Conservation (phyloP, 2,329 filamentous ascomycete species). For the Stromatinia cepivora region DNA sequence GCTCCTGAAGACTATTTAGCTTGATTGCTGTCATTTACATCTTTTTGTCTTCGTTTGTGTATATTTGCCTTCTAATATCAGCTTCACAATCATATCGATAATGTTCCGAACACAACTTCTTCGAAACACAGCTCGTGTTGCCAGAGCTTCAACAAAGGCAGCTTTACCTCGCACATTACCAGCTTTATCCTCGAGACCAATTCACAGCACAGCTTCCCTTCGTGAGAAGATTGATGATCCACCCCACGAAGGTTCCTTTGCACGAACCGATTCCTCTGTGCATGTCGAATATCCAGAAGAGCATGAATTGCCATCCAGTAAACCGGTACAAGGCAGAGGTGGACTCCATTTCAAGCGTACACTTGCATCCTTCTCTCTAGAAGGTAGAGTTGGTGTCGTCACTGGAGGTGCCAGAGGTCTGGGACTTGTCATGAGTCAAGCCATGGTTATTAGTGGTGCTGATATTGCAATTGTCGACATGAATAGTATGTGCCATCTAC, state of each 20-base stretch:
- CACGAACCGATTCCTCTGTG: slow-evolving; percentile 77
- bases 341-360: slow-evolving; percentile 84
- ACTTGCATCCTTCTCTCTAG: slow-evolving; percentile 80
- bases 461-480: slow-evolving; percentile 91
- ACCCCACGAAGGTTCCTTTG: slow-evolving; percentile 50
- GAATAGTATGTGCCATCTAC: slow-evolving; percentile 65
- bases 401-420: slow-evolving; percentile 89
- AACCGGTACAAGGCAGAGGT: slow-evolving; percentile 72
- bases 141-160: slow-evolving; percentile 28
- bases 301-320: slow-evolving; percentile 67
- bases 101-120: slow-evolving; percentile 40
- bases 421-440: slow-evolving; percentile 90
- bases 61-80: neutral
- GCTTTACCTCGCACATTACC: slow-evolving; percentile 28
- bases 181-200: slow-evolving; percentile 26
- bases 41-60: neutral
- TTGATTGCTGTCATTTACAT: neutral
- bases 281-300: slow-evolving; percentile 77
- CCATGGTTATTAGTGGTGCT: slow-evolving; percentile 82
- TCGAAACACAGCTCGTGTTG: slow-evolving; percentile 34
- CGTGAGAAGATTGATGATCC: slow-evolving; percentile 34
- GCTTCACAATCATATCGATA: slow-evolving; percentile 16
- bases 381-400: slow-evolving; percentile 79
- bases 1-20: neutral
- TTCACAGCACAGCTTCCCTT: slow-evolving; percentile 31